phyloP scores from a whole-genome alignment of 108 stramenopile genomes.

The Stephanodiscus triporus region DNA sequence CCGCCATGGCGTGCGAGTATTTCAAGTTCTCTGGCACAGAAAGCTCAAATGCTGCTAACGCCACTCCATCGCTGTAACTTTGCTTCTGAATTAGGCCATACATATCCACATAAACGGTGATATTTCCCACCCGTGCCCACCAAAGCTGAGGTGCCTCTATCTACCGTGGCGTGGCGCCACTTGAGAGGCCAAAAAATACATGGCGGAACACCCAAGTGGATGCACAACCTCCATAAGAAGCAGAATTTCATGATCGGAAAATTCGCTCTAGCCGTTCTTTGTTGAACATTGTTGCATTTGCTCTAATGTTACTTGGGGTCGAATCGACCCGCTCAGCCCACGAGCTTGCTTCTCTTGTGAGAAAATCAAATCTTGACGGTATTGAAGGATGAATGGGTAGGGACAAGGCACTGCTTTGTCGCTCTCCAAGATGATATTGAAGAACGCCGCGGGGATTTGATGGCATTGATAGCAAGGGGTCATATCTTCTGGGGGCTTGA shows the following conservation, averaged over 20 bases:
- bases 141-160: no score
- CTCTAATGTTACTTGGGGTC: background rate
- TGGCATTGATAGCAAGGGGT: background rate
- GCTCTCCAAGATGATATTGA: background rate
- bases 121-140: no score
- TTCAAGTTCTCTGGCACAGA: no score
- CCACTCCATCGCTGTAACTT: no score
- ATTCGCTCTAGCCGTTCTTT: constrained; percentile 8
- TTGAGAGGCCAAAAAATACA: no score
- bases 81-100: no score
- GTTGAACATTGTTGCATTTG: background rate
- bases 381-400: background rate
- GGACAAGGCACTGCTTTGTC: background rate
- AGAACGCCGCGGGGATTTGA: background rate
- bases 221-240: no score
- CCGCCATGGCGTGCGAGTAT: no score
- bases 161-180: no score
- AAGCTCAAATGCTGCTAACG: no score
- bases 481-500: background rate
- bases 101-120: no score
- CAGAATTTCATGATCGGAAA: constrained; percentile 7
- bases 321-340: background rate
- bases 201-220: no score
- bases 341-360: background rate
- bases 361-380: background rate